Evolutionary conservation across 768 basidiomycete genomes (phyloP), one percentile per base, ranked within the genome.

Genomic region (Cubamyces sp.): DNA sequence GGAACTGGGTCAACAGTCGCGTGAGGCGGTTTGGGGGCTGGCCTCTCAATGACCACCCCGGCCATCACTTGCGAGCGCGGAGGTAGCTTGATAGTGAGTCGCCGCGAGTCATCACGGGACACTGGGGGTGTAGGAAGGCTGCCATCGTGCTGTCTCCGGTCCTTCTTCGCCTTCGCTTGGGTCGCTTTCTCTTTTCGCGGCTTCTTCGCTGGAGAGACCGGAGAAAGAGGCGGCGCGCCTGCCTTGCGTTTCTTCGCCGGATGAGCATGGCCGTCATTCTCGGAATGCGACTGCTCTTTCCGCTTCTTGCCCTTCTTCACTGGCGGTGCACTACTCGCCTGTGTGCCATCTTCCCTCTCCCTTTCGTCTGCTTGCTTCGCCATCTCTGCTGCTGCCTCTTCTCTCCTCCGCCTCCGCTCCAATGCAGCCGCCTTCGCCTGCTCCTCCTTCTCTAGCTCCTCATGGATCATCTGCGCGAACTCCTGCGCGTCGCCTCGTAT

Each of bases 401-500:
- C 84, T 51, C 82, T 80, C 66, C 79, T 81, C 71, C 79, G 78
- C 74, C 82, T 86, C 75, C 79, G 82, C 76, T 87, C 86, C 3
- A 73, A 68, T 4, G 79, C 80, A 7, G 79, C 75, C 70, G 86
- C 82, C 69, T 85, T 89, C 41, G 80, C 79, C 48, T 72, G 77
- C 19, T 74, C 71, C 72, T 87, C 84, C 67, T 80, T 82, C 62
- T 81, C 79, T 37, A 90, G 78, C 74, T 87, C 88, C 23, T 78
- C 78, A 62, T 78, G 80, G 62, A 92, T 71, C 61, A 85, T 71
- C 41, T 76, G 75, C 5, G 92, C 90, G 74, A 96, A 95, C 16
- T 70, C 71, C 73, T 97, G 95, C 2, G 91, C 88, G 70, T 96
- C 94, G 1, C 94, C 93, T 68, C 94, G 86, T 57, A 94, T 74